Evolutionary conservation across 1,139 yeast genomes (phyloP), one percentile per base, ranked within the genome.

Genomic region (Hyphopichia fennica): DNA sequence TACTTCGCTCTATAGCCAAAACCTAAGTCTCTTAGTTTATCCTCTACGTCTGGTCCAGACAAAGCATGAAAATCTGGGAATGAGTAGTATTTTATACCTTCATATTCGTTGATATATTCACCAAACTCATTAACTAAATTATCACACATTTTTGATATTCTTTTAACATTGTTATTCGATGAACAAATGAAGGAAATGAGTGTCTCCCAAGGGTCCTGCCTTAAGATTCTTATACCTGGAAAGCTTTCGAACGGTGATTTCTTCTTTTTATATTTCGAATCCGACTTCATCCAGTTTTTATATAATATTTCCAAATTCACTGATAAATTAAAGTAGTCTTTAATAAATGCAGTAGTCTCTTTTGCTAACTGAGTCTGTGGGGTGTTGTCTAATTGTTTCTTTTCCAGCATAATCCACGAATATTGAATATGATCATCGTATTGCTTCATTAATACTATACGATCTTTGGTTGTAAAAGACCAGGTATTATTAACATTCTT

Each of bases 131-230:
- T 56, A 56, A 96, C 86, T 35, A 93, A 67, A 43, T 76, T 77
- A 48, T 89, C 91, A 57, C 96, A 95, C 96, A 95, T 90, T 53
- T 85, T 86, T 2, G 96, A 86, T 37, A 95, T 95, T 35, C 99
- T 74, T 57, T 91, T 88, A 44, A 93, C 95, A 56, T 93, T 95
- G 63, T 93, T 93, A 62, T 93, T 93, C n/a, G 96, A 84, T 3
- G 96, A 88, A 62, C 99, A 93, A 18, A 93, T 95, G 52, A 93
- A 93, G 2, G 95, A 86, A 17, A 93, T 67, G 37, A 89, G 69
- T 35, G 95, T 89, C 56, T 95, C 99, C 98, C 98, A 93, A 0
- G 99, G 99, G 50, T 91, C 96, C 61, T 93, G 98, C 39, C 91
- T 74, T 25, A 91, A 74, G 45, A 90, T 87, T 32, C 98, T 68